Percentiles rank a stretch among this genome's conserved stretches.
Conservation (phyloP, 192 early-diverging fungal species). For the Funneliformis mosseae region DNA sequence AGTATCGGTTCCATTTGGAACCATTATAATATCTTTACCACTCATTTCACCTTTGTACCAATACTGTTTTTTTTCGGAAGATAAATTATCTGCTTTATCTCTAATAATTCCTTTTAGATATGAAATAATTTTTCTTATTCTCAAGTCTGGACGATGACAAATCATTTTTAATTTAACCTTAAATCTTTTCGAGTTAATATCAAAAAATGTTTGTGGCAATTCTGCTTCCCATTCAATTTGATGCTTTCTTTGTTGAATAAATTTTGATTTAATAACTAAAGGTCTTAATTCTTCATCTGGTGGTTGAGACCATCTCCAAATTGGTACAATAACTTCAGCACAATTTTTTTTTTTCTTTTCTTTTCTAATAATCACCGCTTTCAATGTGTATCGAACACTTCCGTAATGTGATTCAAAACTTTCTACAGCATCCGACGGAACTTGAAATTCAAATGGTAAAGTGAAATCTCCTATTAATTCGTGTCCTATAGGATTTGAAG, state of each 20-base stretch:
- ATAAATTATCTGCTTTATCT: background rate
- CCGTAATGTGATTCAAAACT: background rate
- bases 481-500: background rate
- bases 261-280: background rate
- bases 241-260: background rate
- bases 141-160: background rate
- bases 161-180: background rate
- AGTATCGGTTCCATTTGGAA: background rate
- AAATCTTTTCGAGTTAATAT: constrained; percentile 5
- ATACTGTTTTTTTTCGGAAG: background rate
- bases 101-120: background rate
- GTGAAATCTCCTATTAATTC: constrained; percentile 3
- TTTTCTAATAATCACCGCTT: background rate
- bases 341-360: background rate
- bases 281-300: background rate
- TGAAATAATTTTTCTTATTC: background rate
- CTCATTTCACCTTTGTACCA: background rate
- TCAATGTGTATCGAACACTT: background rate
- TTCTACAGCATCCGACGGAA: background rate
- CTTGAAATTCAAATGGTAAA: constrained; percentile 9
- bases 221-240: background rate
- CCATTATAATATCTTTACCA: background rate
- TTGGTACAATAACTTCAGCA: background rate
- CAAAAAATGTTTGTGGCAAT: constrained; percentile 16
- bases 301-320: constrained; percentile 8